Percentiles rank a stretch among this genome's conserved stretches.
Conservation (phyloP, 805 yeast genomes). For the Yarrowia sp. region DNA sequence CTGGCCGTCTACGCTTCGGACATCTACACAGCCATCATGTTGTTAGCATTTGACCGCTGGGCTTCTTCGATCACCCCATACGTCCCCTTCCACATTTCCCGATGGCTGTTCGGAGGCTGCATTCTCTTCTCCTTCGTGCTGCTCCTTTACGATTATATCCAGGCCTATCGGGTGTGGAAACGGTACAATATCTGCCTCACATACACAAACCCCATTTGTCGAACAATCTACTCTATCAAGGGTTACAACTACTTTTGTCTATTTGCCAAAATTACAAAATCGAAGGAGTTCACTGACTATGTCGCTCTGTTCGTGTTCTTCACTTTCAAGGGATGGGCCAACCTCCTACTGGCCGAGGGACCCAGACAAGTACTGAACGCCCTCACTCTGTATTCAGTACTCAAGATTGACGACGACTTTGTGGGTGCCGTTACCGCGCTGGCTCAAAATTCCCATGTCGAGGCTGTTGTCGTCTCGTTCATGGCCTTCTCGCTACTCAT, state of each 20-base stretch:
- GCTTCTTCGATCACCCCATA: slow-evolving; percentile 49
- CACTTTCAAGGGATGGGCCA: slow-evolving; percentile 59
- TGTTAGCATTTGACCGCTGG: slow-evolving; percentile 72
- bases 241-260: slow-evolving; percentile 69
- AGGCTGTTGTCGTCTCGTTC: slow-evolving; percentile 68
- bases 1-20: slow-evolving; percentile 61
- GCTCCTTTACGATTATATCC: slow-evolving; percentile 52
- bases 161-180: slow-evolving; percentile 56
- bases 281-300: slow-evolving; percentile 62
- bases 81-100: slow-evolving; percentile 50
- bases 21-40: slow-evolving; percentile 70
- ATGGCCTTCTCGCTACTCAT: slow-evolving; percentile 73
- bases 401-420: slow-evolving; percentile 39
- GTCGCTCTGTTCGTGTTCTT: slow-evolving; percentile 61
- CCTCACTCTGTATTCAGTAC: slow-evolving; percentile 58
- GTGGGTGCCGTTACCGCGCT: slow-evolving; percentile 47
- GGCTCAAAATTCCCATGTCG: slow-evolving; percentile 57
- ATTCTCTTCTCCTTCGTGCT: slow-evolving; percentile 66
- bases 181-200: slow-evolving; percentile 65
- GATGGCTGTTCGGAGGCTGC: slow-evolving; percentile 78
- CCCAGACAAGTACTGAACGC: slow-evolving; percentile 87
- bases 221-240: slow-evolving; percentile 52
- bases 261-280: slow-evolving; percentile 62
- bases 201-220: slow-evolving; percentile 64
- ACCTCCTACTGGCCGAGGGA: slow-evolving; percentile 69